Percentiles rank a stretch among this genome's conserved stretches.
Evolutionary conservation across 2,329 filamentous ascomycete genomes (phyloP).

Genomic region (Thermoascus crustaceus): DNA sequence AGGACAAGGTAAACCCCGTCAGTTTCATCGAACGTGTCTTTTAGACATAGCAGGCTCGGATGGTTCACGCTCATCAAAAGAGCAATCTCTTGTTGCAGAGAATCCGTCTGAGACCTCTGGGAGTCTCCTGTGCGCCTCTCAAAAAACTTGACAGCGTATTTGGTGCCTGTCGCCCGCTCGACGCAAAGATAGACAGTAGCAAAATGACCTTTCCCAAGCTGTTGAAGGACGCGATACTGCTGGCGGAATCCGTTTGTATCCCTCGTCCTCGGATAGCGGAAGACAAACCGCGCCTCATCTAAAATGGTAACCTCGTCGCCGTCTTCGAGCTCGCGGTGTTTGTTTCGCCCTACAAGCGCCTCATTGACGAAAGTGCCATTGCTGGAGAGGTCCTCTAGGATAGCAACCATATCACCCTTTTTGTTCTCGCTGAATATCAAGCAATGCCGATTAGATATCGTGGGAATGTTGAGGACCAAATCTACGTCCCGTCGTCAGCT

Average conservation of each 20-base stretch:
- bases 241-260: slow-evolving; percentile 72
- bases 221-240: slow-evolving; percentile 75
- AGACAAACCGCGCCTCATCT: slow-evolving; percentile 78
- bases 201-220: slow-evolving; percentile 90
- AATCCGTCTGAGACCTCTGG: slow-evolving; percentile 74
- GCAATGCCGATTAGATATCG: slow-evolving; percentile 73
- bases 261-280: slow-evolving; percentile 73
- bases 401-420: slow-evolving; percentile 53
- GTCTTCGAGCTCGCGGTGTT: slow-evolving; percentile 78
- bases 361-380: slow-evolving; percentile 98
- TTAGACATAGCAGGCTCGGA: slow-evolving; percentile 83
- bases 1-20: slow-evolving; percentile 87
- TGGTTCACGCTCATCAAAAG: slow-evolving; percentile 97
- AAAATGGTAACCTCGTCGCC: slow-evolving; percentile 85
- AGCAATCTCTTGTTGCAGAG: slow-evolving; percentile 89
- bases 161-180: slow-evolving; percentile 71
- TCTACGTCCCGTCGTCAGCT: slow-evolving; percentile 41
- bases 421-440: slow-evolving; percentile 48
- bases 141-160: slow-evolving; percentile 91
- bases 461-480: slow-evolving; percentile 64
- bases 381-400: slow-evolving; percentile 86
- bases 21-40: slow-evolving; percentile 87
- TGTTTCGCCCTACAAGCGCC: slow-evolving; percentile 80
- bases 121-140: slow-evolving; percentile 75
- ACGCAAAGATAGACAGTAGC: slow-evolving; percentile 87